Evolutionary conservation across 768 basidiomycete genomes (phyloP), one percentile per base, ranked within the genome.

Genomic region (Termitomyces sp.): DNA sequence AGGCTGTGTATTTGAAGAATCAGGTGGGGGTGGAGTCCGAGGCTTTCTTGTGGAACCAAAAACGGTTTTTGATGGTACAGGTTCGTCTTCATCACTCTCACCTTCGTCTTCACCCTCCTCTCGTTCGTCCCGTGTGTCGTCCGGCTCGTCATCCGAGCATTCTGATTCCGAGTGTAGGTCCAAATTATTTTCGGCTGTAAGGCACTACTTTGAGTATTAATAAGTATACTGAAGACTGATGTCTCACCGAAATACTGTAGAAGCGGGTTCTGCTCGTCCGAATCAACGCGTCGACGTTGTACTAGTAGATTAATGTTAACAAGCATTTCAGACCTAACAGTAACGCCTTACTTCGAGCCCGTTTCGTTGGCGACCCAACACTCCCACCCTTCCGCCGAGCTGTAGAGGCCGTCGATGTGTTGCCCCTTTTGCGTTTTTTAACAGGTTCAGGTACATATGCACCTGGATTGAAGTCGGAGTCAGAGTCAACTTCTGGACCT

Each of bases 111-210:
- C 65, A 7, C 62, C 67, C 6, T 59, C 53, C 22, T 59, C 58
- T 39, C 30, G 45, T 49, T 54, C 53, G 16, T 54, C 46, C 27
- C 36, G 31, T 36, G 61, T 55, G 6, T 67, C 65, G 3, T 61
- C 47, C 37, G 57, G 55, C 36, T 67, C 68, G 7, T 68, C 62
- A 12, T 71, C 65, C 34, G 76, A 76, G 2, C 69, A 75, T 62
- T 84, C 83, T 8, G 79, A 81, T 22, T 77, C 83, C 30, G 83
- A 84, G 33, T 82, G 79, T 18, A 85, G 65, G 41, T 77, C 78
- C 41, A 86, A 63, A 46, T 78, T 74, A 58, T 73, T 65, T 7
- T 69, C 79, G 76, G 58, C 49, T 64, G 2, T 22, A 16, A 53
- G 18, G 11, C 54, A 52, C 27, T 44, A 15, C 41, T 42, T 20